Conservation (phyloP, 2,329 filamentous ascomycete genomes). For the Calonectria henricotiae region DNA sequence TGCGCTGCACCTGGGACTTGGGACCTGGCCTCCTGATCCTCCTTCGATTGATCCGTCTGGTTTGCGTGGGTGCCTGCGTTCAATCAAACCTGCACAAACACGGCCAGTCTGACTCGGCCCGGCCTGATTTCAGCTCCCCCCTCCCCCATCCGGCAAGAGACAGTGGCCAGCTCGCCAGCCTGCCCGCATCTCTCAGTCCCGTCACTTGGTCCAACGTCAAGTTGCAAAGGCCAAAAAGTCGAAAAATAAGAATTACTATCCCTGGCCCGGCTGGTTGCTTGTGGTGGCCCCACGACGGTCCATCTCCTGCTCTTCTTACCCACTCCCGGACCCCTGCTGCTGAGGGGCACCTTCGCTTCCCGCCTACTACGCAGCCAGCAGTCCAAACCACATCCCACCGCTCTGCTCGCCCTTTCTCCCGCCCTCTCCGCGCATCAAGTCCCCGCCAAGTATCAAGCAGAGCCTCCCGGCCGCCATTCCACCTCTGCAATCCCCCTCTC, state of each 20-base stretch:
- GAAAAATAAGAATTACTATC: slow-evolving; percentile 20
- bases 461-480: slow-evolving; percentile 40
- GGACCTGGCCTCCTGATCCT: slow-evolving; percentile 23
- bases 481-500: slow-evolving; percentile 38
- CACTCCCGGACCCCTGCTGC: slow-evolving; percentile 49
- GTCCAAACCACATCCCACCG: slow-evolving; percentile 49
- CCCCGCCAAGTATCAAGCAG: slow-evolving; percentile 39
- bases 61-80: slow-evolving; percentile 7
- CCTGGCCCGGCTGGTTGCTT: slow-evolving; percentile 25
- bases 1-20: slow-evolving; percentile 10
- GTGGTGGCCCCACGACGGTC: slow-evolving; percentile 49
- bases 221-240: slow-evolving; percentile 1
- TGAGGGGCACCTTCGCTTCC: slow-evolving; percentile 54
- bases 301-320: slow-evolving; percentile 22
- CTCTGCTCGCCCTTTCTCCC: slow-evolving; percentile 41
- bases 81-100: slow-evolving; percentile 17
- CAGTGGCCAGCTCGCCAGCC: neutral
- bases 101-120: slow-evolving; percentile 16
- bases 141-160: slow-evolving; percentile 4
- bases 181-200: slow-evolving; percentile 11
- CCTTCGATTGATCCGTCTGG: slow-evolving; percentile 21
- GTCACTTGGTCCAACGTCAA: slow-evolving; percentile 13
- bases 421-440: slow-evolving; percentile 29
- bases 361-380: slow-evolving; percentile 42
- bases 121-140: slow-evolving; percentile 17